These are phyloP conservation scores for Sugiyamaella sp. DNA, from an alignment of 1,139 yeast species.

Conservation along the genomic window DNA sequence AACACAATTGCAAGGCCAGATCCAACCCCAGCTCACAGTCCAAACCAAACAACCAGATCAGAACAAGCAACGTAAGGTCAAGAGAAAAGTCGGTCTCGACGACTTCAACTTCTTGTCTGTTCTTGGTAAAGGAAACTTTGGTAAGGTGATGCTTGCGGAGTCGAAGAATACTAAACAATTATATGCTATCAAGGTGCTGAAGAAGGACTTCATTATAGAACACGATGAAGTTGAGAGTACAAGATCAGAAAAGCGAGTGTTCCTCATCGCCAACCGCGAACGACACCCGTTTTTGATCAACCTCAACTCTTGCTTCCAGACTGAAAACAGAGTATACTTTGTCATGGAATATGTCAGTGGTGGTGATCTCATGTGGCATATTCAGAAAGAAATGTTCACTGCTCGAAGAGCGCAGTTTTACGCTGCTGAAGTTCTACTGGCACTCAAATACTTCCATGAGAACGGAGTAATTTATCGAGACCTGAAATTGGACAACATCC, in stretches of 20 bases:
- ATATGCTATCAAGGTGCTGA: conserved; percentile 93
- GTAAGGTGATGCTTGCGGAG: conserved; percentile 96
- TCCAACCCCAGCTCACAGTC: not conserved
- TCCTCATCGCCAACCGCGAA: conserved; percentile 84
- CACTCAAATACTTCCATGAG: conserved; percentile 90
- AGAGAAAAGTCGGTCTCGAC: conserved; percentile 84
- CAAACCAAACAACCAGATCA: not conserved
- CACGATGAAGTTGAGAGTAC: conserved; percentile 96
- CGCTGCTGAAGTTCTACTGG: conserved; percentile 93
- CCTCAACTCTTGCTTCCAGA: conserved; percentile 94
- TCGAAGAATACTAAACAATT: conserved; percentile 75
- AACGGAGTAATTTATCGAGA: conserved; percentile 97
- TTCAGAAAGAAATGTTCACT: conserved; percentile 87
- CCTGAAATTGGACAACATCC: conserved; percentile 89
- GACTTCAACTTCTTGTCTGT: conserved; percentile 94
- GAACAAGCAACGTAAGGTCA: conserved; percentile 8
- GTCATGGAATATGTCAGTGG: conserved; percentile 98
- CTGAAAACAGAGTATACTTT: conserved; percentile 94
- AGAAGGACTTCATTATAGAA: conserved; percentile 92
- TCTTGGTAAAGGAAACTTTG: conserved; percentile 95
- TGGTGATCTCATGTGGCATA: conserved; percentile 99
- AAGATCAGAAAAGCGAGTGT: conserved; percentile 89
- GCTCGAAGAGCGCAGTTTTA: conserved; percentile 93
- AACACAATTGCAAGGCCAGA: not conserved
- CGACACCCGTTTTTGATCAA: conserved; percentile 91